Evolutionary conservation across 768 basidiomycete species (phyloP).

Genomic region (Favolaschia claudopus): DNA sequence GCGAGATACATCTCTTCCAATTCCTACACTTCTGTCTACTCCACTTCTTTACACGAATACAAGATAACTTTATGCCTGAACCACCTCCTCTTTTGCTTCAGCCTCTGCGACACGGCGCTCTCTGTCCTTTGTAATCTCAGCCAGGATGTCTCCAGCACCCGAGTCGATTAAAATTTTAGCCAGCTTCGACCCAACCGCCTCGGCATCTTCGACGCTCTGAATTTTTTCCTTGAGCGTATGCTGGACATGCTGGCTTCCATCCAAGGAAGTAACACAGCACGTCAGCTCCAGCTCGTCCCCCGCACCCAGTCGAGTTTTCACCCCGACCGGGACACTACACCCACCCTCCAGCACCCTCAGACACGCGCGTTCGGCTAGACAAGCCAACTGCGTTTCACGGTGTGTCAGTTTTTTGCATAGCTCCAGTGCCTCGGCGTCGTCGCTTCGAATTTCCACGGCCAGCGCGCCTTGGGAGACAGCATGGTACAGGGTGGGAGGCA

Average conservation of each 20-base stretch:
- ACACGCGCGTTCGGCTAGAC: constrained; percentile 86
- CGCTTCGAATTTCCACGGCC: constrained; percentile 80
- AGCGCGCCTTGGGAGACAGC: constrained; percentile 97
- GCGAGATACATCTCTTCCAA: constrained; percentile 29
- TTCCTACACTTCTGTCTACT: constrained; percentile 2
- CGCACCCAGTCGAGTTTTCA: constrained; percentile 58
- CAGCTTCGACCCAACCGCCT: constrained; percentile 69
- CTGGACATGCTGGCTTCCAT: constrained; percentile 77
- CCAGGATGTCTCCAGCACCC: constrained; percentile 83
- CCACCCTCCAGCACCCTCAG: constrained; percentile 94
- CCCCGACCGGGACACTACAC: constrained; percentile 96
- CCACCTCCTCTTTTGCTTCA: constrained; percentile 37
- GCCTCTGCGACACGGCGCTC: constrained; percentile 54
- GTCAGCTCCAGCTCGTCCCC: constrained; percentile 65
- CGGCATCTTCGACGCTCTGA: constrained; percentile 59
- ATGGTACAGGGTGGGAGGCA: constrained; percentile 78
- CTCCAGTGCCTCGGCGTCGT: constrained; percentile 65
- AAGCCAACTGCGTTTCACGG: constrained; percentile 77
- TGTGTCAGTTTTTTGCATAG: constrained; percentile 78
- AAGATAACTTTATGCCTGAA: constrained; percentile 15
- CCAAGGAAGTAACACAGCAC: constrained; percentile 85
- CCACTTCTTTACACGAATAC: not conserved
- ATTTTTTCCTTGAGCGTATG: constrained; percentile 64
- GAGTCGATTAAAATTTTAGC: constrained; percentile 68
- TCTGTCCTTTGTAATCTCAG: constrained; percentile 81